Base-by-base conservation (phyloP, 208 protist species). In the Herpetomonas muscarum region DNA sequence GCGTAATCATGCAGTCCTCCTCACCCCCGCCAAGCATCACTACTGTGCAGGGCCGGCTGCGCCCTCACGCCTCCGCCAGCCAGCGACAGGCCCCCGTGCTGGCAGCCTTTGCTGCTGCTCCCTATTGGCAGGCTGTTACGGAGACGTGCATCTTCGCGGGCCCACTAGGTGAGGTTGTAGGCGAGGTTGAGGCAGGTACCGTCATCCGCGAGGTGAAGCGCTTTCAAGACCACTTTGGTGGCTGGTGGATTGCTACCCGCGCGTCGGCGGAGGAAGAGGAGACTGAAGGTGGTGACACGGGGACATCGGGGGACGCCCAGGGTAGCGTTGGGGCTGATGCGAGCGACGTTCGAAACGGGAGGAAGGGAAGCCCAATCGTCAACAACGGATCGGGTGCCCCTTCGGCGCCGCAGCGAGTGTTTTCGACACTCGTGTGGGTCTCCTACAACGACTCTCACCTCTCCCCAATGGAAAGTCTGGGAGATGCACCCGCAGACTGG, bases 121-220 rank as follows among this genome's bases (percentile, higher is more conserved):
- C 74, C 2, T 90, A 75, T 47, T 95, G 88, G 88, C 63, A 81
- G 36, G 73, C 70, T 25, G 26, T 59, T 9, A 45, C 57, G 10
- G 67, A 67, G 25, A 65, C 75, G 0, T 53, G 59, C 9, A 52
- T 95, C 30, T 88, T 70, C 52, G 48, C 52, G 19, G 85, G 81
- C 3, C 88, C 88, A 1, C 63, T 95, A 3, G 88, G 88, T 0
- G 78, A 86, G 26, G 37, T 59, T 0, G 67, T 87, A 4, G 82
- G 85, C 2, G 52, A 56, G 9, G 78, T 84, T 29, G 52, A 55
- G 4, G 61, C 29, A 0, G 83, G 76, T 0, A 66, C 74, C 5
- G 83, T 92, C 17, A 30, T 95, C 2, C 56, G 72, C 3, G 82
- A 95, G 67, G 31, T 51, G 0, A 61, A 59, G 17, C 80, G 85